These are phyloP conservation scores for Pyrenochaeta sp. DNA, from an alignment of 2,329 filamentous ascomycete genomes.

Conservation along the genomic window DNA sequence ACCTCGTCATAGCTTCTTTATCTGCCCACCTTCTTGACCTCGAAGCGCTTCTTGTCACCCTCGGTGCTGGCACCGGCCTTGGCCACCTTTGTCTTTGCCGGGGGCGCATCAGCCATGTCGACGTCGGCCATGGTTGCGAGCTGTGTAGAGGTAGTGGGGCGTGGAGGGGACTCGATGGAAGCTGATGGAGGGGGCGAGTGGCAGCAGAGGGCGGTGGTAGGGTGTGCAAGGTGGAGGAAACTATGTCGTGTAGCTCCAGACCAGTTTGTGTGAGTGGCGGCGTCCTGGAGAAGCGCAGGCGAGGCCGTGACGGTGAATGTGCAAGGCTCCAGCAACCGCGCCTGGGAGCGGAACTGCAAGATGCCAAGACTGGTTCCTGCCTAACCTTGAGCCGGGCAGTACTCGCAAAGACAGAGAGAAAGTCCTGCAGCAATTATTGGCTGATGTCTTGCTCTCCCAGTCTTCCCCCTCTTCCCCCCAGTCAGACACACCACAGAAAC, in stretches of 20 bases:
- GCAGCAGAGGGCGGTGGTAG: constrained; percentile 1
- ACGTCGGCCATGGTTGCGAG: constrained; percentile 81
- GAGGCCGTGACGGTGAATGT: constrained; percentile 7
- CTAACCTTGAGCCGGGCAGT: background rate
- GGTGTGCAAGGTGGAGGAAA: background rate
- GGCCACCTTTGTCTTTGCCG: constrained; percentile 61
- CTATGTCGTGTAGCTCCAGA: constrained; percentile 8
- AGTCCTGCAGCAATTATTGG: too few relatives aligned
- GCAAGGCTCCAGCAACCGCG: constrained; percentile 21
- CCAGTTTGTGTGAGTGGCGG: constrained; percentile 7
- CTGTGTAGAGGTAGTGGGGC: constrained; percentile 28
- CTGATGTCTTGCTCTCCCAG: too few relatives aligned
- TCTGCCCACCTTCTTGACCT: constrained; percentile 89
- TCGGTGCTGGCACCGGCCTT: constrained; percentile 62
- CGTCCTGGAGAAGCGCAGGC: constrained; percentile 4
- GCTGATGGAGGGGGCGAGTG: constrained; percentile 2
- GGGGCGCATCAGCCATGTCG: constrained; percentile 89
- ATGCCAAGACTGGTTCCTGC: constrained; percentile 20
- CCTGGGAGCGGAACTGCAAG: constrained; percentile 8
- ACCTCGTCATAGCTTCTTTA: constrained; percentile 6
- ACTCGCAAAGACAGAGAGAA: background rate
- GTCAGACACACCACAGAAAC: background rate
- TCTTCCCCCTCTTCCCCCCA: too few relatives aligned
- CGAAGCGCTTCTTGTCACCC: constrained; percentile 89
- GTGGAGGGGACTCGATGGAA: constrained; percentile 27